Evolutionary conservation across 176 grass and related monocot genomes (phyloP), one percentile per base, ranked within the genome.

Genomic region (Cenchrus fungigraminus): DNA sequence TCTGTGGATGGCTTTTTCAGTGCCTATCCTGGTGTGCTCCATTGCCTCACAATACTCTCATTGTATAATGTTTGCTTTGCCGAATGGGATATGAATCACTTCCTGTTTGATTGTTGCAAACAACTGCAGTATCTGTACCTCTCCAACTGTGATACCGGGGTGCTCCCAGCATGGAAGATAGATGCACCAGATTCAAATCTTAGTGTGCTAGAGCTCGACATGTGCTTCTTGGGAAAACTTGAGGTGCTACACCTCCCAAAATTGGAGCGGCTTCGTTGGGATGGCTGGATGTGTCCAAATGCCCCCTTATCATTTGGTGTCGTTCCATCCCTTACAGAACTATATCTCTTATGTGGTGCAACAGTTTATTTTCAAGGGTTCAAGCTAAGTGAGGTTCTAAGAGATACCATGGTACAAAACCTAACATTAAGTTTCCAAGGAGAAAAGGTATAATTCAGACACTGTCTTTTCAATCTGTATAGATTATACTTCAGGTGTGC

Each of bases 351-450:
- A 4, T 68, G 20, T 58, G 2, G 8, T 69, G 74, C 63, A 34
- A n/a, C 40, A 8, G 0, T 14, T 78, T 4, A 58, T 59, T 61
- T 49, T 57, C 14, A 2, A 58, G 51, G 29, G 12, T 76, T 84
- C 22, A 76, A 51, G 51, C 42, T 84, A 12, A 76, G 82, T 43
- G 32, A 68, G n/a, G 73, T 85, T 68, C 51, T 85, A 84, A n/a
- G 10, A n/a, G 73, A 40, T 77, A 58, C 37, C 50, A 68, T 14
- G 6, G 16, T 85, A 67, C 49, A 47, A 31, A 47, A 64, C 45
- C 61, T 77, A 17, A 77, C n/a, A 12, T 76, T 84, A 8, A 22
- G 63, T 25, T 85, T 85, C 83, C 15, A 59, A 34, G 83, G 64
- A 78, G 74, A 78, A 49, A 58, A 45, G 46, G 79, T 82, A 44